Evolutionary conservation across 73 alveolate species (phyloP).

Genomic region (Paramecium sonneborni): DNA sequence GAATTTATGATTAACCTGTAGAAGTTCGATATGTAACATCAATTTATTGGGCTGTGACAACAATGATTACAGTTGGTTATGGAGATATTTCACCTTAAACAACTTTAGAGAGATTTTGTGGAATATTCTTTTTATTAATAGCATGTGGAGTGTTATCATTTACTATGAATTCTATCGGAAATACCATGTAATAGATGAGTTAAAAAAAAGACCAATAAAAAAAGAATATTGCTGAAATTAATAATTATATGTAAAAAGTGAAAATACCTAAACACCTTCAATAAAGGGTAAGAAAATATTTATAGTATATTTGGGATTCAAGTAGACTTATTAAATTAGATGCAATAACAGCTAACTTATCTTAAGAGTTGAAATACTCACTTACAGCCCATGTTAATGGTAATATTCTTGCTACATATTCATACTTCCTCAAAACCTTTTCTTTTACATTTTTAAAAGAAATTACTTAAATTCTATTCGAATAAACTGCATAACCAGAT

Average conservation of each 20-base stretch:
- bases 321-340: constrained; percentile 1
- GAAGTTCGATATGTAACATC: constrained; percentile 72
- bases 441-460: neutral
- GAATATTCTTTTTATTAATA: constrained; percentile 66
- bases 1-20: neutral
- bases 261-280: constrained; percentile 63
- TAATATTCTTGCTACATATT: neutral
- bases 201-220: constrained; percentile 43
- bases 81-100: constrained; percentile 80
- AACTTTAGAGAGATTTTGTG: constrained; percentile 72
- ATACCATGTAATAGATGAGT: constrained; percentile 51
- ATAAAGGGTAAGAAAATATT: constrained; percentile 59
- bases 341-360: neutral
- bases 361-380: constrained; percentile 8
- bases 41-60: constrained; percentile 79
- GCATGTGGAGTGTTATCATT: constrained; percentile 77
- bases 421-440: neutral
- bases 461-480: constrained; percentile 73
- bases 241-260: constrained; percentile 62
- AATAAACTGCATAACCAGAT: constrained; percentile 81
- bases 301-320: constrained; percentile 61
- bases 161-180: constrained; percentile 72
- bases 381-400: constrained; percentile 16
- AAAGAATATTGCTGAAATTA: constrained; percentile 64
- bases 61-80: constrained; percentile 85